Evolutionary conservation across 2,329 filamentous ascomycete species (phyloP), one percentile per base, ranked within the genome.

Genomic region (Fusarium bactridioides): DNA sequence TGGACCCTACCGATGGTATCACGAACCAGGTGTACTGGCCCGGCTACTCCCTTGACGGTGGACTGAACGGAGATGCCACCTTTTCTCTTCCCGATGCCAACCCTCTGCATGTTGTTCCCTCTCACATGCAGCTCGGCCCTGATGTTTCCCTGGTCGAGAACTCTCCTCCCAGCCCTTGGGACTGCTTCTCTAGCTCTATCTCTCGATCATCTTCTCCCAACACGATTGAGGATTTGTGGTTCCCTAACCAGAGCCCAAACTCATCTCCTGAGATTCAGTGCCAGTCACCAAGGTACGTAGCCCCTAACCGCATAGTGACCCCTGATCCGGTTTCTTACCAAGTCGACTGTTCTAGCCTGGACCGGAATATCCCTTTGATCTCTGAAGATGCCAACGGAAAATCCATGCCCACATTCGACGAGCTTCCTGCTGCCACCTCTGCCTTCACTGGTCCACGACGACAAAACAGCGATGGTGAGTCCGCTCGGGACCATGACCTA

Each of bases 401-500:
- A 50, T 41, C 64, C 10, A 61, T 74, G 25, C 48, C 77, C 33
- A 74, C 78, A 35, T 65, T 80, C 25, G 80, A 82, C 9, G 81
- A 83, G 29, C 61, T 67, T 18, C 63, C 64, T 66, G 44, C 56
- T 80, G 40, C 59, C 68, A 61, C 74, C 79, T 79, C 84, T 59
- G 76, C 84, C 51, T 87, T 85, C 76, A 74, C 77, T 57, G 79
- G 76, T 48, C 73, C 83, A 53, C 86, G 86, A 74, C 86, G 86
- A 67, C 80, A 84, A 66, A 85, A 83, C 79, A 84, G 81, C 65
- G 87, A 89, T 48, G 85, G 85, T 78, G 87, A 89, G 80, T 86
- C 86, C 72, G 89, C 89, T 37, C 83, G 90, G 78, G 88, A 91
- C 80, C 91, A 95, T 80, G 87, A 86, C 25, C 84, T 94, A 18